Evolutionary conservation across 257 asterid genomes (phyloP).

Genomic region (Solanum tarapatanum): DNA sequence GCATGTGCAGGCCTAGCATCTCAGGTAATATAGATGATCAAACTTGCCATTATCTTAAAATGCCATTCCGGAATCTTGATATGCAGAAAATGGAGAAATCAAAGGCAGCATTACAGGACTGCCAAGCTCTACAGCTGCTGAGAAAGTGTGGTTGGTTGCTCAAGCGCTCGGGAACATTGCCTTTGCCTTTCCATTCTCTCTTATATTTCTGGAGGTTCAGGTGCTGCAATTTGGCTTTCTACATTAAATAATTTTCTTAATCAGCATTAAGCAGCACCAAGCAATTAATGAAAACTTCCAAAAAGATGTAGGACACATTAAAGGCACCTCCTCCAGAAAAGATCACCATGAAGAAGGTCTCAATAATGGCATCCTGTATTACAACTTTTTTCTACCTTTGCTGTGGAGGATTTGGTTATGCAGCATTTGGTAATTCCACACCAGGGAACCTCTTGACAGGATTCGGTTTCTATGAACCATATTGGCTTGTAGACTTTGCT

Average conservation of each 20-base stretch:
- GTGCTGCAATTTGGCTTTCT: conserved; percentile 10
- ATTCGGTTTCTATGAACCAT: conserved; percentile 72
- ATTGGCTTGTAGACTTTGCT: conserved; percentile 78
- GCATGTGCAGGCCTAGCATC: background rate
- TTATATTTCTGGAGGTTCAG: conserved; percentile 54
- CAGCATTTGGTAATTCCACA: conserved; percentile 73
- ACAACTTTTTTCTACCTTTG: conserved; percentile 62
- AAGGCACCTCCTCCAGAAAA: conserved; percentile 55
- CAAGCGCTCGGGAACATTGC: conserved; percentile 79
- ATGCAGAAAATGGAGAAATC: conserved; percentile 49
- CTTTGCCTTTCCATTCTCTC: conserved; percentile 59
- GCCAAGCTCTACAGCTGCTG: conserved; percentile 23
- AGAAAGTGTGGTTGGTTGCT: conserved; percentile 48
- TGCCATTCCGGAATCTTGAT: background rate
- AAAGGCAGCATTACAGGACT: conserved; percentile 49
- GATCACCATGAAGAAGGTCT: conserved; percentile 62
- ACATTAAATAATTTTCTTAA: background rate
- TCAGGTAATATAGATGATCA: background rate
- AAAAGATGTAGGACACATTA: conserved; percentile 52
- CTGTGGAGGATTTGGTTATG: conserved; percentile 93
- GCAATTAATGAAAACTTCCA: background rate
- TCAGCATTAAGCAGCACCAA: background rate
- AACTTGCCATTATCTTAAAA: background rate
- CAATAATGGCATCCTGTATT: conserved; percentile 32
- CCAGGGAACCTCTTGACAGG: conserved; percentile 88